A percentile compares a stretch with the other conserved stretches of the same genome.
Conservation (phyloP, 129 eudicot genomes). For the Solidago caesia region DNA sequence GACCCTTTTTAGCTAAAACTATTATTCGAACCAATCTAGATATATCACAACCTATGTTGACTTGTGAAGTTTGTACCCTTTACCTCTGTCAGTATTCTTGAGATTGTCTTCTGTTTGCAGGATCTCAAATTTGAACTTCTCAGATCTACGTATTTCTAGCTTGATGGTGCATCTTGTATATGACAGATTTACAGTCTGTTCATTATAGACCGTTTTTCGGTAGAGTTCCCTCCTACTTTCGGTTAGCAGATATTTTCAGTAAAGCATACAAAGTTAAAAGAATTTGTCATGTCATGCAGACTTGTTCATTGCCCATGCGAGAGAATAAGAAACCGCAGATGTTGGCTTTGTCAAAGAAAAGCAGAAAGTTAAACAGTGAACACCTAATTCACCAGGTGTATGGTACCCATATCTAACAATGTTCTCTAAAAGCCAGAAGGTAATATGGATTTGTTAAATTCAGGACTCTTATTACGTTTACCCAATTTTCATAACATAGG, state of each 20-base stretch:
- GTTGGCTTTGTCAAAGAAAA: slow-evolving; percentile 1
- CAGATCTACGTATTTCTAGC: neutral
- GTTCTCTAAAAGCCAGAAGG: neutral
- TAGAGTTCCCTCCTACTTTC: slow-evolving; percentile 1
- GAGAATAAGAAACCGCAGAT: neutral
- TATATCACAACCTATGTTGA: neutral
- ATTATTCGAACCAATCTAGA: neutral
- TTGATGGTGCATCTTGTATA: neutral
- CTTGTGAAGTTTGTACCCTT: neutral
- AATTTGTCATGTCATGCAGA: neutral
- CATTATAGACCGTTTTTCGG: neutral
- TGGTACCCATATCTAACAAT: neutral
- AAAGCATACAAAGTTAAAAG: neutral
- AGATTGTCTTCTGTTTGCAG: neutral
- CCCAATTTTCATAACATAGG: neutral
- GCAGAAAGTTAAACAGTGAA: slow-evolving; percentile 1
- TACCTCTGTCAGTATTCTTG: neutral
- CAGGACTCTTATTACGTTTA: neutral
- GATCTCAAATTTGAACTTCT: neutral
- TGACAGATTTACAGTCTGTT: neutral
- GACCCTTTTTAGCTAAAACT: neutral
- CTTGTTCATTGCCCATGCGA: neutral
- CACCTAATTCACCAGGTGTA: neutral
- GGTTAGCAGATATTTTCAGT: neutral
- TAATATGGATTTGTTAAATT: neutral